Conservation (phyloP, 257 asterid genomes). For the Eucommia ulmoides region DNA sequence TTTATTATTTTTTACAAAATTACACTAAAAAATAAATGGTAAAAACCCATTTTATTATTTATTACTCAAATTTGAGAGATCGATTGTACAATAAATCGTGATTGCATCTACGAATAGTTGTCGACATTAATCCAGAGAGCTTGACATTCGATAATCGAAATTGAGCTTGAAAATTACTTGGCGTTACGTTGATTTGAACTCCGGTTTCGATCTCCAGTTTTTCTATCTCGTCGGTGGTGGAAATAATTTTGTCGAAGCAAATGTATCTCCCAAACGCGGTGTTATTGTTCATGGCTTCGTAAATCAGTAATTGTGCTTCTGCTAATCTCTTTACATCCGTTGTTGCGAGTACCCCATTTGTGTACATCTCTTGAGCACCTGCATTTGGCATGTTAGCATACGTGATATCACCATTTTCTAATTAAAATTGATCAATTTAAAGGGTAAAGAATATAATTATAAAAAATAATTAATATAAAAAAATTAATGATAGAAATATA, state of each 20-base stretch:
- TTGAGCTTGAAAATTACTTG: conserved; percentile 9
- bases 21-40: too few relatives aligned
- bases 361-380: conserved; percentile 63
- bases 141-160: conserved; percentile 41
- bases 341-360: conserved; percentile 47
- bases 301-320: conserved; percentile 54
- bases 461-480: too few relatives aligned
- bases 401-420: too few relatives aligned
- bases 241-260: conserved; percentile 52
- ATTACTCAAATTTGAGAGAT: too few relatives aligned
- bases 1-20: too few relatives aligned
- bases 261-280: conserved; percentile 45
- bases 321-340: conserved; percentile 50
- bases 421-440: too few relatives aligned
- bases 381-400: too few relatives aligned
- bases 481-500: too few relatives aligned
- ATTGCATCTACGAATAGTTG: conserved; percentile 35
- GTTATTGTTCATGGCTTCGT: conserved; percentile 56
- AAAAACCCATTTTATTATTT: too few relatives aligned
- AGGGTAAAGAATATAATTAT: too few relatives aligned
- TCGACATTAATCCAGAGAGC: conserved; percentile 37
- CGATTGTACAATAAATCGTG: too few relatives aligned
- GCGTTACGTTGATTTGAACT: conserved; percentile 11
- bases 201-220: conserved; percentile 44
- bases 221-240: conserved; percentile 33